phyloP scores from a whole-genome alignment of 306 rosid genomes.

The Trifolium repens region DNA sequence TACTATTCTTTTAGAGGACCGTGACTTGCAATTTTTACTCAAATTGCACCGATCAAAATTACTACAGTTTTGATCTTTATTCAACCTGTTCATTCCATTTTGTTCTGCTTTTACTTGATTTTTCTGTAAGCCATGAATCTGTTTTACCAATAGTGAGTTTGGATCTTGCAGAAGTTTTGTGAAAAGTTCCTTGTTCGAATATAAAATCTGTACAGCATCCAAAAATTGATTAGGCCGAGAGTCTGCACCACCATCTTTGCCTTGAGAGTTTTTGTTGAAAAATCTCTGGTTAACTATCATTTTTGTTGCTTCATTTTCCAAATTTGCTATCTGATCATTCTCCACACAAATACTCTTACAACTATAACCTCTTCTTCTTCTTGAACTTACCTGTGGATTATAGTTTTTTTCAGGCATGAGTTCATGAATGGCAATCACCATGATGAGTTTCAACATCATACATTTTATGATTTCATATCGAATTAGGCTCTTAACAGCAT shows the following conservation, averaged over 20 bases:
- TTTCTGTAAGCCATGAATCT: slow-evolving; percentile 52
- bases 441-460: not conserved
- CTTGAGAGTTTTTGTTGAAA: slow-evolving; percentile 44
- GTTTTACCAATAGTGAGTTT: slow-evolving; percentile 67
- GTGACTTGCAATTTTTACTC: slow-evolving; percentile 39
- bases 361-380: slow-evolving; percentile 50
- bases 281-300: slow-evolving; percentile 55
- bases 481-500: not conserved
- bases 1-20: slow-evolving; percentile 48
- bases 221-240: slow-evolving; percentile 62
- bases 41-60: slow-evolving; percentile 37
- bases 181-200: slow-evolving; percentile 75
- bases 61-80: slow-evolving; percentile 40
- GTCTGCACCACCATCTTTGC: slow-evolving; percentile 53
- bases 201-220: slow-evolving; percentile 70
- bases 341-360: slow-evolving; percentile 55
- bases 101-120: slow-evolving; percentile 50
- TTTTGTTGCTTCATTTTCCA: slow-evolving; percentile 53
- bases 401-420: too few relatives aligned
- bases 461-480: not conserved
- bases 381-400: slow-evolving; percentile 44
- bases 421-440: too few relatives aligned
- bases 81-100: slow-evolving; percentile 39
- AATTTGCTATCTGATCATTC: slow-evolving; percentile 39
- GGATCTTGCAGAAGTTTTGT: slow-evolving; percentile 75